Evolutionary conservation across 176 grass and related monocot genomes (phyloP).

Genomic region (Puya raimondii): DNA sequence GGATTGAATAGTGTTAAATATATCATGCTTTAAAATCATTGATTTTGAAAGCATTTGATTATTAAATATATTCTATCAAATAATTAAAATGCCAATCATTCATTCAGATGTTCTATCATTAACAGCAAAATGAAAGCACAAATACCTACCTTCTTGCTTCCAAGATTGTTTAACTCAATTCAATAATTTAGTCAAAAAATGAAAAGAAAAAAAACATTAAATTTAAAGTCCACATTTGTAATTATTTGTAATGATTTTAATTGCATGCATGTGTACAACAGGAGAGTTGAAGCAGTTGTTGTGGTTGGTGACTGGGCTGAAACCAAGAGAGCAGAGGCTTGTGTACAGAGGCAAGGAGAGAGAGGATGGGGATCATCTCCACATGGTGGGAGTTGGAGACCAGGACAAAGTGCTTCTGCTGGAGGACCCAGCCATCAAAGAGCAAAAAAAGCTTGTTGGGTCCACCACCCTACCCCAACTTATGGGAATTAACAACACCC

Average conservation of each 20-base stretch:
- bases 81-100: too few species aligned
- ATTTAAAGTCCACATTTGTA: background rate
- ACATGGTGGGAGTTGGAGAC: conserved; percentile 79
- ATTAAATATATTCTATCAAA: too few species aligned
- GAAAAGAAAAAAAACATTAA: too few species aligned
- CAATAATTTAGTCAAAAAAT: too few species aligned
- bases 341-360: conserved; percentile 79
- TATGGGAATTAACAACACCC: conserved; percentile 26
- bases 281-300: conserved; percentile 71
- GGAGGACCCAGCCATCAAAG: conserved; percentile 84
- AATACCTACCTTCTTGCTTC: too few species aligned
- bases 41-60: too few species aligned
- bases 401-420: conserved; percentile 82
- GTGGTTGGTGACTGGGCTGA: conserved; percentile 54
- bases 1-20: too few species aligned
- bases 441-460: conserved; percentile 49
- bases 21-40: too few species aligned
- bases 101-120: too few species aligned
- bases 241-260: background rate
- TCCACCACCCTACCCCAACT: conserved; percentile 63
- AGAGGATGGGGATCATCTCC: conserved; percentile 69
- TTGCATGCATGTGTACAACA: conserved; percentile 16
- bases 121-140: too few species aligned
- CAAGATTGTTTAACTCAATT: too few species aligned
- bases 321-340: conserved; percentile 76